A percentile compares a stretch with the other conserved stretches of the same genome.
These are phyloP conservation scores for Babesia sp. DNA, from an alignment of 169 alveolate species.

Conservation along the genomic window DNA sequence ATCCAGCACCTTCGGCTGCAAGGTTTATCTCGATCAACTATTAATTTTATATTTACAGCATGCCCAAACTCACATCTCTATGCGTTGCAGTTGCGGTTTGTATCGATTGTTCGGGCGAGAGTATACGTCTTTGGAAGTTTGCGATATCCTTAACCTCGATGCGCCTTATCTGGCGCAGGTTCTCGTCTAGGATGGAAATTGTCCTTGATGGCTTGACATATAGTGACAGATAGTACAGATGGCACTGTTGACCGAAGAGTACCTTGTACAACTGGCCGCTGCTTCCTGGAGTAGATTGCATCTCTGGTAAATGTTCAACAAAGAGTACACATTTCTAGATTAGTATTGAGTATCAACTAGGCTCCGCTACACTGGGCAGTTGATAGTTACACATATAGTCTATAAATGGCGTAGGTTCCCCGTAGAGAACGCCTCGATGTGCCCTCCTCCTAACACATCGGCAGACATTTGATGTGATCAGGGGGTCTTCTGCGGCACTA, in stretches of 20 bases:
- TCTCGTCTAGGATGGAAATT: constrained; percentile 36
- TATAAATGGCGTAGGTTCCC: too few relatives aligned
- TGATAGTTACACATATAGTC: too few relatives aligned
- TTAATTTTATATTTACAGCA: neutral
- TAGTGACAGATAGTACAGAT: constrained; percentile 33
- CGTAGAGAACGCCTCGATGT: too few relatives aligned
- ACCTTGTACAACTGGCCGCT: constrained; percentile 32
- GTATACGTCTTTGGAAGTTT: constrained; percentile 40
- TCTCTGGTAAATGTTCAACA: too few relatives aligned
- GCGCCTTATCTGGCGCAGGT: constrained; percentile 37
- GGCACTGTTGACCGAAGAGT: constrained; percentile 47
- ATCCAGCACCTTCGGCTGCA: neutral
- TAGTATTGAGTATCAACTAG: too few relatives aligned
- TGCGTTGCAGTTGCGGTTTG: neutral
- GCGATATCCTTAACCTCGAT: constrained; percentile 41
- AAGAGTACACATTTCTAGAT: too few relatives aligned
- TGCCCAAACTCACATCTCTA: neutral
- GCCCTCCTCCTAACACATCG: too few relatives aligned
- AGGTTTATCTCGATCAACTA: constrained; percentile 42
- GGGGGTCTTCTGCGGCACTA: too few relatives aligned
- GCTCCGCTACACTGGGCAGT: too few relatives aligned
- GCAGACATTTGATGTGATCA: too few relatives aligned
- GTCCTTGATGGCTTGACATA: constrained; percentile 36
- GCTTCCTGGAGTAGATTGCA: neutral
- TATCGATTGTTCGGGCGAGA: neutral